Base-by-base conservation (phyloP, 108 stramenopile species). In the Pseudonitzschia delicatissima region DNA sequence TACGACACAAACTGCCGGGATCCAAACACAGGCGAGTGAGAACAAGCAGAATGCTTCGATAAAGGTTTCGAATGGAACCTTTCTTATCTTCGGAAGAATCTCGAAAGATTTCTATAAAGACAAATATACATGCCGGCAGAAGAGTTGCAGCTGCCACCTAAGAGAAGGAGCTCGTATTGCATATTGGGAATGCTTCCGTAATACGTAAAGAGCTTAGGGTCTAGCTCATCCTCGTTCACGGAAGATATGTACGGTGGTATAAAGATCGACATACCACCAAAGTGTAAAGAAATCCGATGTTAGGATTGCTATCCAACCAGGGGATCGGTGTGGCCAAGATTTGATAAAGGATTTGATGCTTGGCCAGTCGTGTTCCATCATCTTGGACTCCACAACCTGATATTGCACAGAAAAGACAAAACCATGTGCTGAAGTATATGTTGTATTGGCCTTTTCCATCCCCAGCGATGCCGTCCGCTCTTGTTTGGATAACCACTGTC, bases 391-490 rank as follows among this genome's bases (percentile, higher is more conserved):
- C 47, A 87, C 31, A 26, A 61, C 74, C n/a, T 71, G 77, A 83
- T 17, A 76, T 55, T 18, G 70, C 65, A 1, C 73, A 63, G 51
- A 69, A 79, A 4, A 50, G 64, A 64, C 85, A 88, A 8, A 78
- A 49, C 90, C 90, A 91, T 4, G 72, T 72, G 17, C 63, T 67
- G 51, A 75, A 91, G 48, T 91, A 91, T 4, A 91, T 55, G 42
- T 86, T 86, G 76, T 76, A 88, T 57, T 88, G 83, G 21, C 71
- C 83, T 57, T 79, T 87, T 4, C 83, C 86, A 36, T 87, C 82
- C 9, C 90, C 90, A n/a, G 87, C 87, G 26, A 85, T 77, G 0
- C 90, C 90, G 18, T 63, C 33, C 13, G 84, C 74, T 2, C 73
- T 59, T 1, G 90, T 91, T 57, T 85, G 79, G 18, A 87, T 76